A percentile compares a stretch with the other conserved stretches of the same genome.
These are phyloP conservation scores for Candida gigantensis DNA, from an alignment of 1,139 yeast species.

Conservation along the genomic window DNA sequence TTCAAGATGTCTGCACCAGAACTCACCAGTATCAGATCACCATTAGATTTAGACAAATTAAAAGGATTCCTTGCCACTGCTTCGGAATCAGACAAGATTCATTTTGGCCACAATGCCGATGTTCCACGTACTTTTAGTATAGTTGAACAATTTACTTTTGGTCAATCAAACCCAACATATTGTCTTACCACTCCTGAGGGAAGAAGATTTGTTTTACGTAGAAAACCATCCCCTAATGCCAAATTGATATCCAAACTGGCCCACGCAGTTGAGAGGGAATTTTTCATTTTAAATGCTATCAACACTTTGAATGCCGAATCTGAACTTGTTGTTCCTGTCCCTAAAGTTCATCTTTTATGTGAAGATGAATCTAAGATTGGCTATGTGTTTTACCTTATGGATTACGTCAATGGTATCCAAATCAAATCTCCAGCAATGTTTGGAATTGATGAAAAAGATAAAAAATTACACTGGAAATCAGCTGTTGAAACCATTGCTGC, in stretches of 20 bases:
- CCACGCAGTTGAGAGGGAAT: slow-evolving; percentile 68
- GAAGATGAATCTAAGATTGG: slow-evolving; percentile 54
- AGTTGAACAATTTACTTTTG: slow-evolving; percentile 59
- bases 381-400: slow-evolving; percentile 60
- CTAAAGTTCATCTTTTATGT: slow-evolving; percentile 48
- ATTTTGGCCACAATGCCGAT: slow-evolving; percentile 20
- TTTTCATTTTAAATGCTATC: slow-evolving; percentile 52
- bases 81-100: slow-evolving; percentile 8
- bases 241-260: slow-evolving; percentile 60
- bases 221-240: slow-evolving; percentile 60
- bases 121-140: slow-evolving; percentile 14
- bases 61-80: slow-evolving; percentile 25
- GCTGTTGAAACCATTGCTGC: slow-evolving; percentile 53
- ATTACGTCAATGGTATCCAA: slow-evolving; percentile 58
- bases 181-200: slow-evolving; percentile 45
- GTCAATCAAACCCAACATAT: slow-evolving; percentile 71
- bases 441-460: slow-evolving; percentile 26
- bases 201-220: slow-evolving; percentile 51
- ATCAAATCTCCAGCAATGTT: slow-evolving; percentile 59
- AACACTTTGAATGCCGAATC: slow-evolving; percentile 29
- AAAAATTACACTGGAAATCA: slow-evolving; percentile 46
- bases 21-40: slow-evolving; percentile 35
- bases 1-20: slow-evolving; percentile 19
- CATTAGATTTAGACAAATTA: slow-evolving; percentile 36
- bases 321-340: slow-evolving; percentile 47